Base-by-base conservation (phyloP, 2,329 filamentous ascomycete species). In the Colletotrichum siamense region DNA sequence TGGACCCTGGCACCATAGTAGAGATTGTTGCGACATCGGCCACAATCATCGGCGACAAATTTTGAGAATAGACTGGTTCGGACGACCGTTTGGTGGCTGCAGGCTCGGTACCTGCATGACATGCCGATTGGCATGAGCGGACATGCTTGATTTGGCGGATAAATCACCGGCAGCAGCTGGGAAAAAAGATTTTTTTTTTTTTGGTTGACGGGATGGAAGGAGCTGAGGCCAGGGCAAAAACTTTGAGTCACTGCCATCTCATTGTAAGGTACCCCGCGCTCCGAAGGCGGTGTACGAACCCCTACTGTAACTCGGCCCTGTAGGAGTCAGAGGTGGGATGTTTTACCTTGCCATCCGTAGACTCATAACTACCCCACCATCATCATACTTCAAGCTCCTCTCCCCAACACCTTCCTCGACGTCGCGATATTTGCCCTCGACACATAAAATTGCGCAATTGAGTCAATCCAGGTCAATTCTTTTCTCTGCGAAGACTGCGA, bases 301-400 rank as follows among this genome's bases (percentile, higher is more conserved):
- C 57, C 57, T 62, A 22, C 18, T 55, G 26, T 44, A 49, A 24
- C 61, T 64, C n/a, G n/a, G n/a, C 34, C 34, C 55, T 59, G n/a
- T 52, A 34, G 18, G 30, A 75, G 69, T 73, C 57, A 57, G 68
- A 68, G 70, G 74, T 76, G 74, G 74, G 70, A 76, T 76, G 74
- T 69, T 76, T 69, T 62, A 49, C 30, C 30, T 52, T 13, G n/a
- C 44, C 44, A 13, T 36, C 59, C 18, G 28, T 34, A 68, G 71
- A 76, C 66, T 76, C 72, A 77, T 49, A 73, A 44, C 66, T 76
- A 66, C 59, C 26, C 74, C 16, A 22, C 62, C 61, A 65, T 55
- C 15, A 77, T 71, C 71, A 32, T 62, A 30, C 8, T 36, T 34
- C n/a, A 26, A 32, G 55, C 67, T 57, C 49, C 13, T 55, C 49